phyloP scores from a whole-genome alignment of 2,329 filamentous ascomycete genomes.

The Escovopsis sp. region DNA sequence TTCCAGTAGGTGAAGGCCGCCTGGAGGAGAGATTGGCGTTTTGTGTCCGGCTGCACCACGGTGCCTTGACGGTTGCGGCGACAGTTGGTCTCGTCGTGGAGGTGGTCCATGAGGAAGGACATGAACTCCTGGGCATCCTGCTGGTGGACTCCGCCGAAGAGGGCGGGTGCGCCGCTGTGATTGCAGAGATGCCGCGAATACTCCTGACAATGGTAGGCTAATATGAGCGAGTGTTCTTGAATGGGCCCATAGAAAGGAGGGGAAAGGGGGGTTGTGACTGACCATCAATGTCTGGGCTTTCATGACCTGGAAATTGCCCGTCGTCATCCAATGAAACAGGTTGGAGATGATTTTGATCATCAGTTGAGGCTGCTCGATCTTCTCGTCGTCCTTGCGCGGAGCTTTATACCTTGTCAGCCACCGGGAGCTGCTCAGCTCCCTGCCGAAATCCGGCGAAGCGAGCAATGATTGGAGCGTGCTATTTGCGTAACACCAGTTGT shows the following conservation, averaged over 20 bases:
- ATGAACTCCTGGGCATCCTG: constrained; percentile 91
- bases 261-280: constrained; percentile 12
- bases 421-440: constrained; percentile 44
- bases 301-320: constrained; percentile 34
- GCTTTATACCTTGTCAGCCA: constrained; percentile 53
- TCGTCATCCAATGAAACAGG: constrained; percentile 41
- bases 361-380: constrained; percentile 38
- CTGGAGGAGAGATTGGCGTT: constrained; percentile 23
- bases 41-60: constrained; percentile 18
- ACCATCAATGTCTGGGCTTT: constrained; percentile 44
- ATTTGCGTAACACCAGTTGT: constrained; percentile 84
- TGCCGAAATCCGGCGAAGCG: constrained; percentile 53
- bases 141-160: constrained; percentile 61
- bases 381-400: constrained; percentile 46
- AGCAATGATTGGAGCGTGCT: constrained; percentile 75
- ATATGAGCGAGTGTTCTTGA: neutral
- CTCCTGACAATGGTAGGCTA: constrained; percentile 24
- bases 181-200: constrained; percentile 33
- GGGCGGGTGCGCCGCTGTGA: constrained; percentile 11
- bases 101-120: constrained; percentile 62
- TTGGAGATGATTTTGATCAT: constrained; percentile 46
- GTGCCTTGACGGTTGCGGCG: constrained; percentile 27
- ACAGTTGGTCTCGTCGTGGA: constrained; percentile 74
- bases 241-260: neutral
- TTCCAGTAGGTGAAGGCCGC: constrained; percentile 65